Percentiles rank a stretch among this genome's conserved stretches.
Evolutionary conservation across 2,329 filamentous ascomycete genomes (phyloP).

Genomic region (Xenoacremonium recifei): DNA sequence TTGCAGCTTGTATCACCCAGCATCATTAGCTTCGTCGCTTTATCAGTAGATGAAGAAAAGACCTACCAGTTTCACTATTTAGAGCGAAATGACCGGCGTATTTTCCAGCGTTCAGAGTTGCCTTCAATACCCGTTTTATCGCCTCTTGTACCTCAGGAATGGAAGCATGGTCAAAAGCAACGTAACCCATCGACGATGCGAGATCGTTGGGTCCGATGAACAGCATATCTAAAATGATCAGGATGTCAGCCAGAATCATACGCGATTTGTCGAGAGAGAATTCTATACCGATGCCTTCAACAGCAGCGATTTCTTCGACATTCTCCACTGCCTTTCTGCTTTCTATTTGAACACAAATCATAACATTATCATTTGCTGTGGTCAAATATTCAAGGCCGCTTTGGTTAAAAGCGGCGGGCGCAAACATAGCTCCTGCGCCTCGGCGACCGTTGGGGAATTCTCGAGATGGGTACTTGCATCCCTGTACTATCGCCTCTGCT

Average conservation of each 20-base stretch:
- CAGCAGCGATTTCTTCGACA: constrained; percentile 32
- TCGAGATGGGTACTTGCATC: constrained; percentile 25
- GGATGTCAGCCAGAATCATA: too few relatives aligned
- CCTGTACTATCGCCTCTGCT: constrained; percentile 22
- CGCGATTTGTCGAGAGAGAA: too few relatives aligned
- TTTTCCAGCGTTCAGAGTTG: constrained; percentile 30
- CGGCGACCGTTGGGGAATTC: constrained; percentile 22
- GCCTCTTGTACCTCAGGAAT: constrained; percentile 31
- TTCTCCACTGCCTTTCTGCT: constrained; percentile 30
- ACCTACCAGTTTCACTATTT: constrained; percentile 27
- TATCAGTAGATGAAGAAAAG: too few relatives aligned
- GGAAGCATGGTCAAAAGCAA: constrained; percentile 30
- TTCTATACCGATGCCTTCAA: constrained; percentile 39
- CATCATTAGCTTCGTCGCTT: too few relatives aligned
- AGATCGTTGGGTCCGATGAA: constrained; percentile 44
- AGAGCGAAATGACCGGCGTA: constrained; percentile 34
- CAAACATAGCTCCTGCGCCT: constrained; percentile 30
- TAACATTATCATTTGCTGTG: constrained; percentile 21
- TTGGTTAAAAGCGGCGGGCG: constrained; percentile 25
- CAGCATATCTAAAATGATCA: too few relatives aligned
- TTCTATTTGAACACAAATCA: constrained; percentile 23
- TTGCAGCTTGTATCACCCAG: too few relatives aligned
- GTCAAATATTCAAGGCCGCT: constrained; percentile 23
- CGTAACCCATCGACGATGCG: constrained; percentile 27
- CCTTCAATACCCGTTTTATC: constrained; percentile 21